A percentile compares a stretch with the other conserved stretches of the same genome.
phyloP scores from a whole-genome alignment of 306 rosid genomes.

The Prunus dulcis region DNA sequence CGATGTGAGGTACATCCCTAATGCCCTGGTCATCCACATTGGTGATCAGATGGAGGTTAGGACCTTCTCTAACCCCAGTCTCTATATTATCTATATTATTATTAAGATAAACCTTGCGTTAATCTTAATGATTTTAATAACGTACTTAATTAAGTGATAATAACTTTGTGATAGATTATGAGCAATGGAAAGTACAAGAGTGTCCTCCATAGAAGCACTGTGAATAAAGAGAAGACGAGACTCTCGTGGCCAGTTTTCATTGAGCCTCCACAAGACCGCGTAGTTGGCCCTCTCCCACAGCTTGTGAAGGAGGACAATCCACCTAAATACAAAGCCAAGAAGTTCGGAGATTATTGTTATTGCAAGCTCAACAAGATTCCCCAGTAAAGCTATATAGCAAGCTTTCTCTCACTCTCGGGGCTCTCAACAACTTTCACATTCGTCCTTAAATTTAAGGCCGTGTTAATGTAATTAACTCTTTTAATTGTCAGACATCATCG shows the following conservation, averaged over 20 bases:
- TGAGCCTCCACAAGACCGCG: constrained; percentile 49
- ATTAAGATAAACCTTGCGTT: too few relatives aligned
- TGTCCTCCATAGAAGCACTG: constrained; percentile 61
- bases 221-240: constrained; percentile 49
- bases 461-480: not conserved
- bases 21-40: constrained; percentile 70
- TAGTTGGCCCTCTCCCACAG: constrained; percentile 54
- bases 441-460: too few relatives aligned
- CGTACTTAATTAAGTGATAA: too few relatives aligned
- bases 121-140: too few relatives aligned
- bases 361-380: constrained; percentile 68
- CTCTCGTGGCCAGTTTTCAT: constrained; percentile 80
- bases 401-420: not conserved
- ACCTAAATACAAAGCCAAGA: constrained; percentile 60
- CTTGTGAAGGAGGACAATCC: constrained; percentile 46
- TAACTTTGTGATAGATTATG: constrained; percentile 38
- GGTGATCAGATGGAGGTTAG: constrained; percentile 81
- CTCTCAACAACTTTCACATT: not conserved
- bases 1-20: constrained; percentile 61
- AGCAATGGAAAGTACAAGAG: constrained; percentile 76
- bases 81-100: too few relatives aligned
- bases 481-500: too few relatives aligned
- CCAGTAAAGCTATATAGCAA: constrained; percentile 18
- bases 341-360: constrained; percentile 49
- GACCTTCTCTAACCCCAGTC: not conserved